A percentile compares a stretch with the other conserved stretches of the same genome.
phyloP scores from a whole-genome alignment of 345 rosid genomes.

The Eucalyptus curtisii region DNA sequence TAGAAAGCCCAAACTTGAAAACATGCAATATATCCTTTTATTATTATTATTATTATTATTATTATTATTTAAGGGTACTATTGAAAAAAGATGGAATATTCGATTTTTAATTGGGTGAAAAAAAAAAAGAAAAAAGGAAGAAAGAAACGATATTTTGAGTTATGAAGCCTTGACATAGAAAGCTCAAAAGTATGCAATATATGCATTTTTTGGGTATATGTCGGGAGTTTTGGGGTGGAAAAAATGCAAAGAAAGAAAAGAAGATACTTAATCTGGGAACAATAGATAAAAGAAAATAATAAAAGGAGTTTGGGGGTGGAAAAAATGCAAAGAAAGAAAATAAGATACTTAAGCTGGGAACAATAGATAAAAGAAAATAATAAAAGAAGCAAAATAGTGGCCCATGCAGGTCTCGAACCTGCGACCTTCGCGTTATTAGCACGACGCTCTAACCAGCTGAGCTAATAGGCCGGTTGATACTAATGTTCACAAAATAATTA shows the following conservation, averaged over 20 bases:
- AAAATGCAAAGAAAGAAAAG: background rate
- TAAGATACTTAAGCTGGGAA: background rate
- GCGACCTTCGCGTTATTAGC: constrained; percentile 97
- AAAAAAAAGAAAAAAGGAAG: accelerated
- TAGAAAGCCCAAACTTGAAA: background rate
- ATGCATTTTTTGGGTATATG: background rate
- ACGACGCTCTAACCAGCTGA: constrained; percentile 58
- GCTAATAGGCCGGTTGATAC: background rate
- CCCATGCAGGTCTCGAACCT: constrained; percentile 49
- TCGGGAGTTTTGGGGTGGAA: background rate
- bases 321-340: background rate
- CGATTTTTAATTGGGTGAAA: too few species aligned
- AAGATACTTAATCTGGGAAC: background rate
- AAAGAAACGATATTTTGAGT: background rate
- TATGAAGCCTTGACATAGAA: background rate
- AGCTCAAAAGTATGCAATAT: background rate
- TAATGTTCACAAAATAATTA: accelerated
- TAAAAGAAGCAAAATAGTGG: background rate
- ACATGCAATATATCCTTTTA: too few species aligned
- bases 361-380: background rate
- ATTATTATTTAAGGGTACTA: accelerated
- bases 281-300: background rate
- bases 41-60: too few species aligned
- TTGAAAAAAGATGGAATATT: too few species aligned
- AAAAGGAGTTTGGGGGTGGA: background rate